Percentiles rank a stretch among this genome's conserved stretches.
Conservation (phyloP, 108 stramenopile species). For the Nitzschia sp. region DNA sequence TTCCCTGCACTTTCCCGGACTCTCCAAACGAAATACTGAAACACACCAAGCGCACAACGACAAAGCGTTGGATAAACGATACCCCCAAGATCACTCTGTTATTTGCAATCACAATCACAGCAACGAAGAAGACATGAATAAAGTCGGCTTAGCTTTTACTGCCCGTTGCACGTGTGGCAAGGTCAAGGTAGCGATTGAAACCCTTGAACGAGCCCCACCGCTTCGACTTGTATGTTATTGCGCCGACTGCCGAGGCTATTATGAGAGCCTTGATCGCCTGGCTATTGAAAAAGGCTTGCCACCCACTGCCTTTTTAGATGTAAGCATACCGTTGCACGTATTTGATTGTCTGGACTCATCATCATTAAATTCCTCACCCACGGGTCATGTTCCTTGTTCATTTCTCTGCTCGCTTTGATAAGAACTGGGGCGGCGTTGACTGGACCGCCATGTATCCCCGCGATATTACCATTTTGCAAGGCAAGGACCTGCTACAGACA, state of each 20-base stretch:
- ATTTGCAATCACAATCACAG: too few species aligned
- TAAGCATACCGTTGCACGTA: too few species aligned
- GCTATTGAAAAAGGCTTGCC: slow-evolving; percentile 19
- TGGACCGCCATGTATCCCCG: slow-evolving; percentile 39
- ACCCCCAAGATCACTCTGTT: too few species aligned
- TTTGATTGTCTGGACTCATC: too few species aligned
- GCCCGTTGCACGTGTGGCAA: slow-evolving; percentile 40
- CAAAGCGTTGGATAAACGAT: too few species aligned
- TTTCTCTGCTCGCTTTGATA: slow-evolving; percentile 2
- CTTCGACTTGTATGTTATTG: slow-evolving; percentile 55
- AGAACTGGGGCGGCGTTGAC: slow-evolving; percentile 47
- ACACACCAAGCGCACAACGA: too few species aligned
- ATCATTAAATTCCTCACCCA: background rate
- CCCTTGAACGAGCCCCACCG: slow-evolving; percentile 33
- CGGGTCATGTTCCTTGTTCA: background rate
- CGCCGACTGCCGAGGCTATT: slow-evolving; percentile 50
- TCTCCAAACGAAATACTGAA: too few species aligned
- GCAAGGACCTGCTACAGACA: slow-evolving; percentile 29
- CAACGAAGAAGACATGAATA: too few species aligned
- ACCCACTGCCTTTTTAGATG: slow-evolving; percentile 1
- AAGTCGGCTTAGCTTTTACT: background rate
- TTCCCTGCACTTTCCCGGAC: too few species aligned
- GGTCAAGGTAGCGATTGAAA: slow-evolving; percentile 31
- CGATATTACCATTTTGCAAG: slow-evolving; percentile 40
- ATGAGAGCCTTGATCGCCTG: slow-evolving; percentile 36